Conservation (phyloP, 257 asterid genomes). For the Solanum boliviense region DNA sequence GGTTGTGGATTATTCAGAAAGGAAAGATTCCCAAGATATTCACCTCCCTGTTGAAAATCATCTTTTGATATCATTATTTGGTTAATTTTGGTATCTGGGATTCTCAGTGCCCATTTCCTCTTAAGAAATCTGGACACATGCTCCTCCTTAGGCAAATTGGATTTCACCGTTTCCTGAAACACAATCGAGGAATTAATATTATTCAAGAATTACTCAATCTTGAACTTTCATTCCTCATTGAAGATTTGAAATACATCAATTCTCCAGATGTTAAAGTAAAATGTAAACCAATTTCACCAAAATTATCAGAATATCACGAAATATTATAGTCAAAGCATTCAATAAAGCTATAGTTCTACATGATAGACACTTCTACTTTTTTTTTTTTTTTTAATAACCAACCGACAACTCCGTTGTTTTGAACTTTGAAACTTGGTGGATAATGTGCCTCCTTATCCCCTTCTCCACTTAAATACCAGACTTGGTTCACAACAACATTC, state of each 20-base stretch:
- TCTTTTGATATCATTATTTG: conserved; percentile 33
- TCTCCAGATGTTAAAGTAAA: background rate
- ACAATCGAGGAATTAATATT: background rate
- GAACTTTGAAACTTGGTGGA: background rate
- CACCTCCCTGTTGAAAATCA: conserved; percentile 4
- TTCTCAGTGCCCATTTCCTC: conserved; percentile 66
- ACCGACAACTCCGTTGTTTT: background rate
- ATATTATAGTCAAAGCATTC: background rate
- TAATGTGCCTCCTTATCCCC: background rate
- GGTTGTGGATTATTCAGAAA: conserved; percentile 34
- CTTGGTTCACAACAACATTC: background rate
- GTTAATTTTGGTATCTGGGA: conserved; percentile 58
- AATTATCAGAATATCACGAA: background rate
- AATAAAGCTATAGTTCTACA: background rate
- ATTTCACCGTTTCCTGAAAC: conserved; percentile 25
- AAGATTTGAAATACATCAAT: background rate
- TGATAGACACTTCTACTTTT: background rate
- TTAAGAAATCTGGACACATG: conserved; percentile 37
- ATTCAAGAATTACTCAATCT: background rate
- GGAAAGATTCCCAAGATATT: conserved; percentile 14
- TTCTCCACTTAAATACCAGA: background rate
- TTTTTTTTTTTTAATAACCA: background rate
- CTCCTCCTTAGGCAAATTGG: conserved; percentile 22
- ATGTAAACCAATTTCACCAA: background rate
- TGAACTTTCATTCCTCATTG: background rate